Conservation (phyloP, 345 rosid genomes). For the Corymbia maculata region DNA sequence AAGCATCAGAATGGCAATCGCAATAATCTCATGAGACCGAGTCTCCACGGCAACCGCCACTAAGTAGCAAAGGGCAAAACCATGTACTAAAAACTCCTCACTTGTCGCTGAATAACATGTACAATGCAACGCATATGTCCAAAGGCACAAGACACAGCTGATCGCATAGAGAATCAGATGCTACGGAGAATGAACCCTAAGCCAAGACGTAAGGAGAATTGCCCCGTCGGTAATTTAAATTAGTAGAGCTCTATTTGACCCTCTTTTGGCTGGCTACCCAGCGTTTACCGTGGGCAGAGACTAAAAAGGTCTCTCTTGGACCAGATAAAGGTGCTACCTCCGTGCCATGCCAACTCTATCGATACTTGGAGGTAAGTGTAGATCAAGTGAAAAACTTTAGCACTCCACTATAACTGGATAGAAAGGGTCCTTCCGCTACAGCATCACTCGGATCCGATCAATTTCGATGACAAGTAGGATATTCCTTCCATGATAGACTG, state of each 20-base stretch:
- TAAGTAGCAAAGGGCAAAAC: background rate
- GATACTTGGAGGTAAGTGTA: background rate
- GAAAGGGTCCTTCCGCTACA: background rate
- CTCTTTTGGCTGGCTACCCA: background rate
- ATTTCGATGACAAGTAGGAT: background rate
- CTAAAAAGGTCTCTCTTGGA: background rate
- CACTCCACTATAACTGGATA: background rate
- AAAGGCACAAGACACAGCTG: background rate
- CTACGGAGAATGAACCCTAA: background rate
- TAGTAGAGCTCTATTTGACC: background rate
- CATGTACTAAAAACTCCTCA: background rate
- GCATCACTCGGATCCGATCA: background rate
- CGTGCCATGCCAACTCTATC: background rate
- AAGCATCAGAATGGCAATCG: background rate
- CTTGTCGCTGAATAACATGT: background rate
- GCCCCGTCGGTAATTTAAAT: background rate
- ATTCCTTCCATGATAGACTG: background rate
- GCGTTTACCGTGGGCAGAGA: background rate
- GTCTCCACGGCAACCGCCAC: background rate
- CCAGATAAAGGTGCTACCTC: background rate
- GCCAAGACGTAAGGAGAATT: background rate
- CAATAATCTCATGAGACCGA: background rate
- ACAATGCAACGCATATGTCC: background rate
- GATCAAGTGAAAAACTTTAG: background rate
- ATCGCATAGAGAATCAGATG: background rate